Evolutionary conservation across 225 moss, liverwort and hornwort species (phyloP).

Genomic region (Pseudisothecium myosuroides): DNA sequence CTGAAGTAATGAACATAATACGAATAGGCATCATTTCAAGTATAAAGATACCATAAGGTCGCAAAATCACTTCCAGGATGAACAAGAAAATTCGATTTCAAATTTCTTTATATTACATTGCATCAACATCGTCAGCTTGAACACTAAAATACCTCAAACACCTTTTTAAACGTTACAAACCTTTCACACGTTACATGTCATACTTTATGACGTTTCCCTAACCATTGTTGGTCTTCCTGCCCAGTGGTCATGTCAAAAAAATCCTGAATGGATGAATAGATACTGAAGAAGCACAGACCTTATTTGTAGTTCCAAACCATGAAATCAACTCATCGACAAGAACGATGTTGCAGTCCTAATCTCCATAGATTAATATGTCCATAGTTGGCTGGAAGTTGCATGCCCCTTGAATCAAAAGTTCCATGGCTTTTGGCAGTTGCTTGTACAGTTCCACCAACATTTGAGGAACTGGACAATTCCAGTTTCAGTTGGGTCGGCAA

Average conservation of each 20-base stretch:
- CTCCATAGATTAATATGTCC: background rate
- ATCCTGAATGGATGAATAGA: background rate
- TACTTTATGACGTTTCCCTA: background rate
- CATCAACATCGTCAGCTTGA: background rate
- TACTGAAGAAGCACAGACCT: background rate
- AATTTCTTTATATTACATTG: background rate
- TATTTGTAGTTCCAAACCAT: background rate
- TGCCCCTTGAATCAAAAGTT: background rate
- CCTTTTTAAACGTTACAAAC: background rate
- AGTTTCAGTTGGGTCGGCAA: slow-evolving; percentile 51
- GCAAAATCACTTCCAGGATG: background rate
- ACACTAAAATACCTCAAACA: background rate
- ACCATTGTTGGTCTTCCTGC: background rate
- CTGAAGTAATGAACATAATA: background rate
- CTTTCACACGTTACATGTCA: background rate
- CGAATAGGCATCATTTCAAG: background rate
- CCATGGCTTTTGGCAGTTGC: slow-evolving; percentile 30
- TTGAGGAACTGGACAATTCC: slow-evolving; percentile 49
- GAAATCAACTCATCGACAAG: background rate
- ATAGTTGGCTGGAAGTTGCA: background rate
- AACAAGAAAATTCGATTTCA: background rate
- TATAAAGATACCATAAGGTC: background rate
- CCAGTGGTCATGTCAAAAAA: background rate
- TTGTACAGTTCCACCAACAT: slow-evolving; percentile 56
- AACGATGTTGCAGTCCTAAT: background rate